Percentiles rank a stretch among this genome's conserved stretches.
These are phyloP conservation scores for Citrus mangshanensis DNA, from an alignment of 345 rosid genomes.

Conservation along the genomic window DNA sequence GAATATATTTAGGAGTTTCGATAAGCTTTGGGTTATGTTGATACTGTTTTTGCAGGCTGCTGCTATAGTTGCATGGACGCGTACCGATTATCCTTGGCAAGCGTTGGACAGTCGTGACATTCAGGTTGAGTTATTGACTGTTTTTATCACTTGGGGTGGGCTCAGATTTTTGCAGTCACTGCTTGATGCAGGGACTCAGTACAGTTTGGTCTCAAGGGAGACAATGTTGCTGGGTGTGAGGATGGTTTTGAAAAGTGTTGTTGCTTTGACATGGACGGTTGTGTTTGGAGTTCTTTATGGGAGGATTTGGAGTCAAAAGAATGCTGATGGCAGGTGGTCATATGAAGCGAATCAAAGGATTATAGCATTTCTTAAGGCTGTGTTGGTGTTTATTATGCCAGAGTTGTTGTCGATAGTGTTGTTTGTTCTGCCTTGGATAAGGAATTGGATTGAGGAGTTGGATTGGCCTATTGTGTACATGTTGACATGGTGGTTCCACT, in stretches of 20 bases:
- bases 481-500: constrained; percentile 90
- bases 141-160: constrained; percentile 79
- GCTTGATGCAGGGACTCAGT: constrained; percentile 87
- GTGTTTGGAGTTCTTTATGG: constrained; percentile 70
- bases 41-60: constrained; percentile 71
- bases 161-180: constrained; percentile 68
- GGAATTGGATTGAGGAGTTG: constrained; percentile 70
- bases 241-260: constrained; percentile 69
- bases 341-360: constrained; percentile 57
- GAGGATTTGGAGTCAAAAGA: constrained; percentile 80
- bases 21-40: constrained; percentile 72
- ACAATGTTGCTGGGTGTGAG: constrained; percentile 58
- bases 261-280: constrained; percentile 68
- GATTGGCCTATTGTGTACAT: constrained; percentile 57
- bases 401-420: constrained; percentile 71
- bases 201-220: constrained; percentile 72
- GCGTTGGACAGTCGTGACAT: constrained; percentile 50
- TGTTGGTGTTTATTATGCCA: constrained; percentile 59
- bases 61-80: constrained; percentile 74
- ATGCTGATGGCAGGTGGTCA: constrained; percentile 56
- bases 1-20: constrained; percentile 79
- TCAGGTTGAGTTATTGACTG: constrained; percentile 73
- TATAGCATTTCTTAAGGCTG: constrained; percentile 57
- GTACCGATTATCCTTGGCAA: constrained; percentile 38
- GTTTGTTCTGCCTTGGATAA: constrained; percentile 78